phyloP scores from a whole-genome alignment of 1,284 basidiomycete genomes.

The Heliocybe sulcata region DNA sequence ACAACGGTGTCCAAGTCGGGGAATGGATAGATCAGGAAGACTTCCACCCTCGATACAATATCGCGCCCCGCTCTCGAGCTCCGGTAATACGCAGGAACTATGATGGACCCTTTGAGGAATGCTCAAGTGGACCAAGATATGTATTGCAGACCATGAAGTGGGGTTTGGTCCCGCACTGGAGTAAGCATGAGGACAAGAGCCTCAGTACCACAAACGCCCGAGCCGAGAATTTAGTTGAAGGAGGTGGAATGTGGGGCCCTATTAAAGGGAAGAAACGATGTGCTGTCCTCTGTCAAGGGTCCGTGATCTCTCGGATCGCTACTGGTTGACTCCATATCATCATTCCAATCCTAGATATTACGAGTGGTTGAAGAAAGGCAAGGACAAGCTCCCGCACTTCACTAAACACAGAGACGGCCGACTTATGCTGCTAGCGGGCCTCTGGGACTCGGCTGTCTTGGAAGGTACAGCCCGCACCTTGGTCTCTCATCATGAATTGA shows the following conservation, averaged over 20 bases:
- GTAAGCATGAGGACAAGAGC: slow-evolving; percentile 62
- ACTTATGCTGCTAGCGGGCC: slow-evolving; percentile 82
- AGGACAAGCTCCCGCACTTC: slow-evolving; percentile 75
- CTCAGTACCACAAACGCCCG: slow-evolving; percentile 89
- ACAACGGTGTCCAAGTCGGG: slow-evolving; percentile 31
- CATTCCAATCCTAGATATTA: slow-evolving; percentile 56
- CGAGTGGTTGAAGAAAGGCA: slow-evolving; percentile 85
- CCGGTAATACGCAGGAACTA: slow-evolving; percentile 47
- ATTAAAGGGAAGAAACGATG: slow-evolving; percentile 78
- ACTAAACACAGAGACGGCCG: slow-evolving; percentile 60
- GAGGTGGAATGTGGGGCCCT: slow-evolving; percentile 74
- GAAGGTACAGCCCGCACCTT: too few relatives aligned
- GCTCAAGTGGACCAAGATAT: slow-evolving; percentile 1
- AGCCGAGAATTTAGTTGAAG: slow-evolving; percentile 73
- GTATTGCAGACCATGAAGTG: slow-evolving; percentile 79
- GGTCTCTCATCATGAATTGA: too few relatives aligned
- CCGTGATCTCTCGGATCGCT: slow-evolving; percentile 13
- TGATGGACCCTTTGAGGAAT: slow-evolving; percentile 1
- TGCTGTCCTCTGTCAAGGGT: slow-evolving; percentile 77
- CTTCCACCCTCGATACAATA: slow-evolving; percentile 57
- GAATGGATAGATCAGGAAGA: slow-evolving; percentile 59
- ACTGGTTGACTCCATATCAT: neutral
- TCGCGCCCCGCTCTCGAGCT: slow-evolving; percentile 64
- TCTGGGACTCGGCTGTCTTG: slow-evolving; percentile 73
- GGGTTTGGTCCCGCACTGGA: slow-evolving; percentile 87